These are phyloP conservation scores for Cercospora berteroae DNA, from an alignment of 2,329 filamentous ascomycete species.

Conservation along the genomic window DNA sequence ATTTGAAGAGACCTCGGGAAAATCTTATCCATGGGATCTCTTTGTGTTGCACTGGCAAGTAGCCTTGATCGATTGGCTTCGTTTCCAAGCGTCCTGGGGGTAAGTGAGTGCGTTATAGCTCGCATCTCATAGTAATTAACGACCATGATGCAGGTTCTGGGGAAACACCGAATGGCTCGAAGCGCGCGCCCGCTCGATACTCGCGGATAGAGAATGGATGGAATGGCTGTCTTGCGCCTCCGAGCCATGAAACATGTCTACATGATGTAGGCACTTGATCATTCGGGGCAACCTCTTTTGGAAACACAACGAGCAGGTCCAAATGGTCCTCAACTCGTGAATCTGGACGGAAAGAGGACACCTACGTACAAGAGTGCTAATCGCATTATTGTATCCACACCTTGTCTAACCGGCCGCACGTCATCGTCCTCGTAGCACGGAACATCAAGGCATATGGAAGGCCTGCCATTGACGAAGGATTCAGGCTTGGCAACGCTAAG, in stretches of 20 bases:
- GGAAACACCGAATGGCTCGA: constrained; percentile 33
- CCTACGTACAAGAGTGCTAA: background rate
- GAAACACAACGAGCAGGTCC: background rate
- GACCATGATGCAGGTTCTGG: constrained; percentile 20
- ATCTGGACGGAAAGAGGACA: background rate
- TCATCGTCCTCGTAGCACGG: background rate
- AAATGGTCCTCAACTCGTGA: background rate
- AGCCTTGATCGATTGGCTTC: constrained; percentile 65
- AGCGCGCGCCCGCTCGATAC: constrained; percentile 23
- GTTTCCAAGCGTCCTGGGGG: constrained; percentile 41
- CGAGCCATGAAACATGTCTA: background rate
- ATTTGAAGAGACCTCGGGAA: constrained; percentile 38
- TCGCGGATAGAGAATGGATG: constrained; percentile 22
- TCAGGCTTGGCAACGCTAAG: background rate
- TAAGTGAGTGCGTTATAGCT: background rate
- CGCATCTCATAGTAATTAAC: background rate
- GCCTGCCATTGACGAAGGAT: background rate
- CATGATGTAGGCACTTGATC: background rate
- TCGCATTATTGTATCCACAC: background rate
- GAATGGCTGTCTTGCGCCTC: constrained; percentile 8
- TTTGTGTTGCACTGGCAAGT: constrained; percentile 64
- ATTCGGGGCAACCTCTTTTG: background rate
- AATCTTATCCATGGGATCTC: constrained; percentile 53
- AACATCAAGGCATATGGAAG: background rate
- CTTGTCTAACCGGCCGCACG: background rate